Evolutionary conservation across 1,139 yeast genomes (phyloP), one percentile per base, ranked within the genome.

Genomic region (Blastobotrys illinoisensis): DNA sequence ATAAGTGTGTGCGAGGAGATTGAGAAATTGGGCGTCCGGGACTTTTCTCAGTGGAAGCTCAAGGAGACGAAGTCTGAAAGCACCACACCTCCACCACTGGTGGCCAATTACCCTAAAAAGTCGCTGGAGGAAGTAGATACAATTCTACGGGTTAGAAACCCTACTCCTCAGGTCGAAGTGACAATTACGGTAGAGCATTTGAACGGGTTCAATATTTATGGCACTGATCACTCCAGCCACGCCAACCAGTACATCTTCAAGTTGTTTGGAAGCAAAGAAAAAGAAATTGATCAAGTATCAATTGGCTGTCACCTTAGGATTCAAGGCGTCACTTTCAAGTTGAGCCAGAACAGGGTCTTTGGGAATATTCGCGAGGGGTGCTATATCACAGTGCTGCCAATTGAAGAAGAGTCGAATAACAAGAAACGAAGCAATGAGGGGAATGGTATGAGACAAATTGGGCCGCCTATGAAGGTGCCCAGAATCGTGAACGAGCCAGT

Each of bases 341-440:
- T 20, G 4, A 43, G 40, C 7, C 14, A 46, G 13, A 49, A 32
- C 20, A n/a, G 40, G 4, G 19, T 51, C n/a, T 46, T 18, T 19
- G 53, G 47, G 9, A 51, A 51, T 40, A 49, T 51, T 7, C 46
- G 53, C n/a, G 49, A 40, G 23, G 50, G 53, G n/a, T 9, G 20
- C 36, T 24, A 3, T 13, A 18, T 51, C 32, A 26, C 32, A 26
- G 32, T 26, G 32, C 9, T 26, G 11, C 32, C 32, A 7, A 11
- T 11, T 26, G 32, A 26, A 3, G 32, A 26, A 26, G 32, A 9
- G 32, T 11, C 32, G 9, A 5, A 11, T 26, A 5, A 3, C 13
- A 26, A 3, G 13, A 26, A 26, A 26, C 6, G 32, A 26, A 9
- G 11, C 32, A 26, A 3, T 26, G 32, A 26, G 2, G 32, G 32